phyloP scores from a whole-genome alignment of 2,329 filamentous ascomycete genomes.

The Periconia digitata region DNA sequence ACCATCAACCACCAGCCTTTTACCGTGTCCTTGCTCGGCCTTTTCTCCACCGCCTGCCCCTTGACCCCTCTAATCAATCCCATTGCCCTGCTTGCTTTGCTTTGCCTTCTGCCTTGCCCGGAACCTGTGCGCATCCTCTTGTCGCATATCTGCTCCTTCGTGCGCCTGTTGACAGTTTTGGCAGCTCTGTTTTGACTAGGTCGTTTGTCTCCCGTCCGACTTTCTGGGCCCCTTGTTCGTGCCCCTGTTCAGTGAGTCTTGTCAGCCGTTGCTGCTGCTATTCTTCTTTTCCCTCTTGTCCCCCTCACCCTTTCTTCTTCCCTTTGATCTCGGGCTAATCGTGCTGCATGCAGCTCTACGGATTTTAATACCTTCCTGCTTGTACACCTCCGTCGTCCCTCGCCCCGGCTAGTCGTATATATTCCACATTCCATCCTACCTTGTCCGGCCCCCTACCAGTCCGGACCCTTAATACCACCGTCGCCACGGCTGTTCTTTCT shows the following conservation, averaged over 20 bases:
- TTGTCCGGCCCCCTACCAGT: conserved; percentile 43
- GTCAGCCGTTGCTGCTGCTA: not conserved
- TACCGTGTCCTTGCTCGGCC: not conserved
- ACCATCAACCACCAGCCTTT: conserved; percentile 32
- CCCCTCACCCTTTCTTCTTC: not conserved
- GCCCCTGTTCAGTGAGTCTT: conserved; percentile 23
- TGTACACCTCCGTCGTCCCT: conserved; percentile 24
- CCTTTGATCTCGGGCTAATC: conserved; percentile 12
- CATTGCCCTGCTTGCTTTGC: conserved; percentile 31
- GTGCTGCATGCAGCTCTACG: conserved; percentile 24
- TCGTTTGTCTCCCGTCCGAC: conserved; percentile 20
- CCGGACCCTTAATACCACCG: conserved; percentile 60
- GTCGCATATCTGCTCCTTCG: not conserved
- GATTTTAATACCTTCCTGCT: conserved; percentile 34
- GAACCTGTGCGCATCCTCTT: conserved; percentile 1
- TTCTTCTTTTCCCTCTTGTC: not conserved
- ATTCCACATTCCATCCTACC: conserved; percentile 41
- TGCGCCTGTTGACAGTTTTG: not conserved
- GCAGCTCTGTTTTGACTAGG: conserved; percentile 1
- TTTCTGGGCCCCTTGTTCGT: conserved; percentile 26
- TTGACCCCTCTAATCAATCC: conserved; percentile 19
- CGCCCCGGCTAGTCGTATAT: conserved; percentile 32
- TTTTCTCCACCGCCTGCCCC: conserved; percentile 18
- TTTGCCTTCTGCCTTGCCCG: conserved; percentile 22
- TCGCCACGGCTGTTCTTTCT: conserved; percentile 82